Percentiles rank a stretch among this genome's conserved stretches.
These are phyloP conservation scores for Diaporthe helianthi DNA, from an alignment of 2,329 filamentous ascomycete genomes.

Conservation along the genomic window DNA sequence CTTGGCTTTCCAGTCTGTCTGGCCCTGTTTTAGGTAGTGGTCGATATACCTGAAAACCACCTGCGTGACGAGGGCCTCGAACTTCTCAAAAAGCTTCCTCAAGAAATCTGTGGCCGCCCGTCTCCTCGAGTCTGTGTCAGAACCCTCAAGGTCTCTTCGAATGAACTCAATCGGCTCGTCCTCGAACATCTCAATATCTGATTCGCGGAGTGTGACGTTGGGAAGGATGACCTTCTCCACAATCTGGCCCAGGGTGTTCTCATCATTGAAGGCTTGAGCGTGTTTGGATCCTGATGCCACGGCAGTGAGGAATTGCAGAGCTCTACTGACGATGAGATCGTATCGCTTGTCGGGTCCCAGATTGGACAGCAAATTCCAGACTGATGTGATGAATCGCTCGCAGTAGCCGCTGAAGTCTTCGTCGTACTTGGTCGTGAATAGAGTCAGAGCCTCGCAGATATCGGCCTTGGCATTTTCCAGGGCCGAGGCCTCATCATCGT, in stretches of 20 bases:
- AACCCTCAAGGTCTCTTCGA: constrained; percentile 90
- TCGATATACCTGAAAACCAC: constrained; percentile 89
- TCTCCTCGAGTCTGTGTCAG: constrained; percentile 91
- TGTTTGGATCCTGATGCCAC: constrained; percentile 81
- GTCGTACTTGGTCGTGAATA: constrained; percentile 94
- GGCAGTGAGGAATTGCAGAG: constrained; percentile 91
- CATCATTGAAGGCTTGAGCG: constrained; percentile 83
- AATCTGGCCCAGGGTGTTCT: constrained; percentile 80
- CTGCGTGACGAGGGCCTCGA: constrained; percentile 82
- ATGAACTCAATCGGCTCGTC: constrained; percentile 99
- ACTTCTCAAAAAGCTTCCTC: constrained; percentile 85
- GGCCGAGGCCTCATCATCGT: constrained; percentile 90
- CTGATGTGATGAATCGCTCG: constrained; percentile 84
- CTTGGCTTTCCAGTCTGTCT: constrained; percentile 93
- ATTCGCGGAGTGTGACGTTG: constrained; percentile 89
- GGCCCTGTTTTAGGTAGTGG: constrained; percentile 82
- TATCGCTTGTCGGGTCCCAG: constrained; percentile 90
- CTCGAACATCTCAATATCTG: constrained; percentile 94
- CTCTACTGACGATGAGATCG: constrained; percentile 92
- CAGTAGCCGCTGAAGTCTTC: constrained; percentile 88
- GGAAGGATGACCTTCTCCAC: constrained; percentile 96
- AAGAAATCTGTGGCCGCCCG: constrained; percentile 95
- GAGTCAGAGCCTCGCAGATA: constrained; percentile 87
- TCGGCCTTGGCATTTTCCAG: constrained; percentile 89
- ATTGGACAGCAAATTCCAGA: constrained; percentile 89